These are phyloP conservation scores for Oryza meyeriana DNA, from an alignment of 176 grass and related monocot genomes.

Conservation along the genomic window DNA sequence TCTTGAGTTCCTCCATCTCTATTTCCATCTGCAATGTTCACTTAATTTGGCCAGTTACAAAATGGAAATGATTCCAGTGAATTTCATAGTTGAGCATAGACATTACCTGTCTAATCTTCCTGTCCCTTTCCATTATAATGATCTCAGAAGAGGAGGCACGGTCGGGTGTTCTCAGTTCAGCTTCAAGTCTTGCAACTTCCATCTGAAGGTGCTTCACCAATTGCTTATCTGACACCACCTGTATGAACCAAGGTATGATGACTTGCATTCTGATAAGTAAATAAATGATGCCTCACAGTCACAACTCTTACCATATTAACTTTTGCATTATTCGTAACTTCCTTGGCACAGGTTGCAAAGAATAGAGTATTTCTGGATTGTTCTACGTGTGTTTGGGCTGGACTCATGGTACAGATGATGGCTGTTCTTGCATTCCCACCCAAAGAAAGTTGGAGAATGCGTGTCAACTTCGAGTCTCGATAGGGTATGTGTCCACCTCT, in stretches of 20 bases:
- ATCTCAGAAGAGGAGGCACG: slow-evolving; percentile 51
- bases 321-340: slow-evolving; percentile 88
- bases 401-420: slow-evolving; percentile 98
- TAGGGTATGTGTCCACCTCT: slow-evolving; percentile 89
- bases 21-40: slow-evolving; percentile 71
- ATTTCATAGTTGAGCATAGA: slow-evolving; percentile 21
- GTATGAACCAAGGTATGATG: slow-evolving; percentile 25
- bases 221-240: slow-evolving; percentile 96
- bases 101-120: slow-evolving; percentile 77
- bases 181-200: slow-evolving; percentile 88
- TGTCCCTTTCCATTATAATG: slow-evolving; percentile 71
- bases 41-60: slow-evolving; percentile 23
- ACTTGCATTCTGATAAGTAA: slow-evolving; percentile 16
- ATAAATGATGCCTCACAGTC: slow-evolving; percentile 1
- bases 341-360: slow-evolving; percentile 91
- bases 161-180: slow-evolving; percentile 71
- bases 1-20: slow-evolving; percentile 77
- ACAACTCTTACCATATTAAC: slow-evolving; percentile 82
- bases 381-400: slow-evolving; percentile 73
- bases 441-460: slow-evolving; percentile 90
- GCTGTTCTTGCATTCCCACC: slow-evolving; percentile 97
- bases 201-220: slow-evolving; percentile 84
- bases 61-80: slow-evolving; percentile 6
- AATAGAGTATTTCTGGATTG: slow-evolving; percentile 95
- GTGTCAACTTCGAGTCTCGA: slow-evolving; percentile 88